Evolutionary conservation across 192 early-diverging fungal genomes (phyloP).

Genomic region (Linnemannia elongata): DNA sequence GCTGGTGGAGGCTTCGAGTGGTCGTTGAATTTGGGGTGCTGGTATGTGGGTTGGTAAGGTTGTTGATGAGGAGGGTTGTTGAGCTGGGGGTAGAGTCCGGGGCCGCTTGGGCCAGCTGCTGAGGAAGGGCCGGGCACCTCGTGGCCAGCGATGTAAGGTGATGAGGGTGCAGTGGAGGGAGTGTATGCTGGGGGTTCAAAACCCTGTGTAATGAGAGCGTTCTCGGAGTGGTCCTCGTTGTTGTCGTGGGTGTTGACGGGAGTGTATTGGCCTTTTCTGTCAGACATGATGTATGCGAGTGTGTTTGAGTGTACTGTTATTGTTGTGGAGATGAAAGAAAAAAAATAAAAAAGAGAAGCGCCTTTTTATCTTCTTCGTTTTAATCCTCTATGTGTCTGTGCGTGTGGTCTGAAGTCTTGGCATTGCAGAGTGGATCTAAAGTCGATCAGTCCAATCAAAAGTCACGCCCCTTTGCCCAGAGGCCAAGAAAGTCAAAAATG

Average conservation of each 20-base stretch:
- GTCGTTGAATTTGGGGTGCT: slow-evolving; percentile 30
- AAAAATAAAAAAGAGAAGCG: too few relatives aligned
- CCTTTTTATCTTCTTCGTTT: too few relatives aligned
- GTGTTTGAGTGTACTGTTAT: not conserved
- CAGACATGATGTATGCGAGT: slow-evolving; percentile 31
- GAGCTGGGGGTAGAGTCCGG: slow-evolving; percentile 40
- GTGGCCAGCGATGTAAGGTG: slow-evolving; percentile 33
- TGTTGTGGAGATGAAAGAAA: not conserved
- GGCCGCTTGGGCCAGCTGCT: slow-evolving; percentile 9
- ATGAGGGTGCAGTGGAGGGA: slow-evolving; percentile 41
- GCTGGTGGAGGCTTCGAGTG: slow-evolving; percentile 35
- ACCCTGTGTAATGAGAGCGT: slow-evolving; percentile 15
- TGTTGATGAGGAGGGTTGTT: slow-evolving; percentile 20
- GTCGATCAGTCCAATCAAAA: too few relatives aligned
- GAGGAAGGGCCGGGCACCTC: slow-evolving; percentile 1
- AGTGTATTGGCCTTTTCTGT: slow-evolving; percentile 38
- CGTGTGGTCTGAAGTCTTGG: too few relatives aligned
- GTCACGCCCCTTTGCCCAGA: too few relatives aligned
- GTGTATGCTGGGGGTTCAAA: slow-evolving; percentile 52
- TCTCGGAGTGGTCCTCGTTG: slow-evolving; percentile 20
- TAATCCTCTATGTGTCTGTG: too few relatives aligned
- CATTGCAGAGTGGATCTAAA: too few relatives aligned
- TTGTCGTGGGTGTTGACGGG: slow-evolving; percentile 13
- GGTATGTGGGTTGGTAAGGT: slow-evolving; percentile 36
- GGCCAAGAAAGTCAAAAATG: too few relatives aligned